Evolutionary conservation across 1,284 basidiomycete genomes (phyloP), one percentile per base, ranked within the genome.

Genomic region (Moesziomyces aphidis): DNA sequence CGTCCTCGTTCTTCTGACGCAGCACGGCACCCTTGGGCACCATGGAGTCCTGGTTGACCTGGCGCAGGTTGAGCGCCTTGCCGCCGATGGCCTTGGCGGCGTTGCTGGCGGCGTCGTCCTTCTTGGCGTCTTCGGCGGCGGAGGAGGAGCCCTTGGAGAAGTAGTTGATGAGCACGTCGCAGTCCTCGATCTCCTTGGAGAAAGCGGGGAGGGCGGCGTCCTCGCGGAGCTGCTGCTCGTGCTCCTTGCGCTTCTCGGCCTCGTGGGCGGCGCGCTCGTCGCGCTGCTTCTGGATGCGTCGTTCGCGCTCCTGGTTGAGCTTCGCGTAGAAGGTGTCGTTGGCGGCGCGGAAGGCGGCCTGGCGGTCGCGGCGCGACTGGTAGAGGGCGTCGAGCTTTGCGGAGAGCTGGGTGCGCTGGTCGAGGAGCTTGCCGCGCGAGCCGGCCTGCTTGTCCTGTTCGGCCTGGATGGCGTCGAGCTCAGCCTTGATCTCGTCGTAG

Each of bases 171-270:
- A 97, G 89, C 8, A 92, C 95, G 82, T 94, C 91, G 87, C 95
- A 97, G 86, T 99, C 97, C 87, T 99, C 95, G 79, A 99, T 95
- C 86, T 98, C 91, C 65, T 91, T 89, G 81, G 94, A 92, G 88
- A 90, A 99, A 0, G 97, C 97, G 44, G 97, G 95, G 45, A 89
- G 82, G 61, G 91, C 90, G 34, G 97, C 97, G 80, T 98, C 95
- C 76, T 99, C 97, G 61, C 93, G 91, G 62, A 99, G 84, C 49
- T 90, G 90, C 73, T 91, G 89, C 47, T 91, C 93, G 65, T 91
- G 88, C 83, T 94, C 94, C 84, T 91, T 88, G 83, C 91, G 91
- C 87, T 94, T 94, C 66, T 90, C 89, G 26, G 90, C 89, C 81
- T 97, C 95, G 81, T 93, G 91, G 19, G 90, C 91, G 39, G 90